A percentile compares a stretch with the other conserved stretches of the same genome.
Conservation (phyloP, 163 green algal species). For the Scenedesmus sp. region DNA sequence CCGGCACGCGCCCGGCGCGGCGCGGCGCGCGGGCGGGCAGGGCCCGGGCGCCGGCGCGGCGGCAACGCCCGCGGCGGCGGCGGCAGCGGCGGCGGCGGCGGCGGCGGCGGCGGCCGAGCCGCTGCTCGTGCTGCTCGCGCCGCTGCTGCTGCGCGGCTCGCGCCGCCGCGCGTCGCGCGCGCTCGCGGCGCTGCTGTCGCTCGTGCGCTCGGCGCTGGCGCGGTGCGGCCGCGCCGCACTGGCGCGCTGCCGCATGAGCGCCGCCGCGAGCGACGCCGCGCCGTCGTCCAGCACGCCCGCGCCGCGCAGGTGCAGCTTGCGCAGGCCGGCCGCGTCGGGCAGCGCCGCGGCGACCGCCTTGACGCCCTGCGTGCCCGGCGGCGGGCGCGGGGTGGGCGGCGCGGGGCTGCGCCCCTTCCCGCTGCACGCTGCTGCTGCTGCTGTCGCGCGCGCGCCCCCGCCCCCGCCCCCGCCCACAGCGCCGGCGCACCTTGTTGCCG, state of each 20-base stretch:
- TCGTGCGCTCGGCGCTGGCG: not conserved
- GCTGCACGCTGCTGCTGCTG: too few species aligned
- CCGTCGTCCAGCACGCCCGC: conserved; percentile 21
- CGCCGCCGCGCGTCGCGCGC: not conserved
- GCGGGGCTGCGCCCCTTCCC: too few species aligned
- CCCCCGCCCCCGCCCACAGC: too few species aligned
- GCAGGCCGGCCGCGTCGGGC: conserved; percentile 7
- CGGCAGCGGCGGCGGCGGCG: not conserved
- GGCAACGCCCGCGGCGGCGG: not conserved
- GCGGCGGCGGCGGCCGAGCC: not conserved
- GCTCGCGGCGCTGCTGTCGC: not conserved
- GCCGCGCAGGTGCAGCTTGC: conserved; percentile 14
- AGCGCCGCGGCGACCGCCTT: conserved; percentile 26
- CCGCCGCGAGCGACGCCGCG: conserved; percentile 3
- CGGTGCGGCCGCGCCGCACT: too few species aligned
- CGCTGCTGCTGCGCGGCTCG: not conserved
- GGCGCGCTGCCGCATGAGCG: not conserved
- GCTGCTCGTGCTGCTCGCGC: not conserved
- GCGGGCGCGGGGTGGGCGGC: too few species aligned
- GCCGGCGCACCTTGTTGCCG: conserved; percentile 10
- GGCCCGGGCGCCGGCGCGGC: not conserved
- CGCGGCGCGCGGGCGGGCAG: not conserved
- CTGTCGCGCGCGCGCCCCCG: too few species aligned
- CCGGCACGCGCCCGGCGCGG: not conserved
- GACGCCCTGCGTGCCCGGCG: conserved; percentile 22